A percentile compares a stretch with the other conserved stretches of the same genome.
Evolutionary conservation across 2,329 filamentous ascomycete genomes (phyloP).

Genomic region (Colletotrichum shisoi): DNA sequence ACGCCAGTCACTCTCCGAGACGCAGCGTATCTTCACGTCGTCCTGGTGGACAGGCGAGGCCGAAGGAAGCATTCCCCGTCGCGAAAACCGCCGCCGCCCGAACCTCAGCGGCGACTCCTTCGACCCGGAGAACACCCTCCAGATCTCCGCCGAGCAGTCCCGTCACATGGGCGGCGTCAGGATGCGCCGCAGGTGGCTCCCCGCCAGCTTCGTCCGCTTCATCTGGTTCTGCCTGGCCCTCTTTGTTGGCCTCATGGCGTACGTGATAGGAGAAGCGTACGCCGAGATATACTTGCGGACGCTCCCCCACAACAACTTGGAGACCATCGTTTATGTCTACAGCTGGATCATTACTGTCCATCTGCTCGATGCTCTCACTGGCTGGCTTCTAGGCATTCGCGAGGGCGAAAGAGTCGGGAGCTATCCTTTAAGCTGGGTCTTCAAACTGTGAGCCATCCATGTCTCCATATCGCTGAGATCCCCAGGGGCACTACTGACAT

Average conservation of each 20-base stretch:
- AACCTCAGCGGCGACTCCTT: slow-evolving; percentile 50
- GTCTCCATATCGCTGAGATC: neutral
- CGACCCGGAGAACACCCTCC: slow-evolving; percentile 48
- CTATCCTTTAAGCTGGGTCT: slow-evolving; percentile 75
- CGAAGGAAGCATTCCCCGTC: slow-evolving; percentile 53
- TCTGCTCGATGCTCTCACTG: slow-evolving; percentile 69
- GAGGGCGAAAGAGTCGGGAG: slow-evolving; percentile 73
- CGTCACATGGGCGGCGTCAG: slow-evolving; percentile 46
- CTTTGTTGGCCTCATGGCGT: slow-evolving; percentile 68
- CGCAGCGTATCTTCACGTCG: slow-evolving; percentile 71
- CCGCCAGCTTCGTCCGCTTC: slow-evolving; percentile 72
- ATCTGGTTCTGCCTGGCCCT: slow-evolving; percentile 74
- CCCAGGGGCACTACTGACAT: slow-evolving; percentile 20
- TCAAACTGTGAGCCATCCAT: slow-evolving; percentile 65
- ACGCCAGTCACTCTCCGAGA: slow-evolving; percentile 69
- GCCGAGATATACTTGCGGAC: slow-evolving; percentile 73
- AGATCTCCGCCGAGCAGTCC: slow-evolving; percentile 36
- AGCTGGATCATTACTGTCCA: slow-evolving; percentile 74
- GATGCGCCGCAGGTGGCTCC: slow-evolving; percentile 64
- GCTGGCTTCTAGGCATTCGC: slow-evolving; percentile 71
- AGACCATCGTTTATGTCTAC: slow-evolving; percentile 74
- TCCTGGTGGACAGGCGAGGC: slow-evolving; percentile 71
- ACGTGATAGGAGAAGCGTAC: slow-evolving; percentile 73
- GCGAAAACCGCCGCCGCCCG: slow-evolving; percentile 53
- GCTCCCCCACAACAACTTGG: slow-evolving; percentile 70